A percentile compares a stretch with the other conserved stretches of the same genome.
Evolutionary conservation across 495 filamentous ascomycete species (phyloP).

Genomic region (Echria macrotheca): DNA sequence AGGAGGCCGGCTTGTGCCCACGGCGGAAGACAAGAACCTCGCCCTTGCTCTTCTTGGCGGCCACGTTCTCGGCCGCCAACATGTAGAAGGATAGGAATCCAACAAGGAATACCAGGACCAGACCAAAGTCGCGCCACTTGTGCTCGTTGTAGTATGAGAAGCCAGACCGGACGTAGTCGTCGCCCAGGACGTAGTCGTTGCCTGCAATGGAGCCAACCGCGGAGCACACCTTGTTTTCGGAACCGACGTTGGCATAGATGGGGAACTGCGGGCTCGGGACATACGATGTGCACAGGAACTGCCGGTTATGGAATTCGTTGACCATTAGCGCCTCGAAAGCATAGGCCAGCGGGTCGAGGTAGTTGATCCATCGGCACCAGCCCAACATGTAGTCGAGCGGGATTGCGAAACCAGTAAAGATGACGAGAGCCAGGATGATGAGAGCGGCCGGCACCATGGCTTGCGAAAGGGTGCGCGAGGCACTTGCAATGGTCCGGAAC

Average conservation of each 20-base stretch:
- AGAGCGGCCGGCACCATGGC: conserved; percentile 80
- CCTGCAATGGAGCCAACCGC: conserved; percentile 60
- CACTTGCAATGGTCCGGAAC: conserved; percentile 78
- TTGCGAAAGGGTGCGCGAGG: conserved; percentile 71
- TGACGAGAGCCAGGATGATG: conserved; percentile 74
- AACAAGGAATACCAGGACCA: conserved; percentile 68
- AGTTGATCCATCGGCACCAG: conserved; percentile 88
- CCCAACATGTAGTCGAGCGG: conserved; percentile 69
- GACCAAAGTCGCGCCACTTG: conserved; percentile 78
- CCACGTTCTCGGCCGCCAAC: conserved; percentile 65
- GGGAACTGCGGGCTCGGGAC: conserved; percentile 47
- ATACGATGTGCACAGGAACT: conserved; percentile 57
- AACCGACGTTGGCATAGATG: conserved; percentile 41
- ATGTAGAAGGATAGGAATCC: conserved; percentile 65
- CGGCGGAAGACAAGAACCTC: conserved; percentile 84
- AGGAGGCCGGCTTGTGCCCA: conserved; percentile 57
- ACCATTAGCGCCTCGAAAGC: conserved; percentile 85
- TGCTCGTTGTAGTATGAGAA: conserved; percentile 58
- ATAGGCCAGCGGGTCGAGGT: conserved; percentile 79
- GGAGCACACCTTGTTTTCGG: conserved; percentile 51
- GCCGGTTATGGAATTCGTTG: conserved; percentile 72
- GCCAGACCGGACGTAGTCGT: conserved; percentile 57
- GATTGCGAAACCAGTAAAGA: conserved; percentile 89
- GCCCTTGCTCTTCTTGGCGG: conserved; percentile 75
- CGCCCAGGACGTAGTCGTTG: conserved; percentile 49